phyloP scores from a whole-genome alignment of 768 basidiomycete genomes.

The Mycena epipterygia region DNA sequence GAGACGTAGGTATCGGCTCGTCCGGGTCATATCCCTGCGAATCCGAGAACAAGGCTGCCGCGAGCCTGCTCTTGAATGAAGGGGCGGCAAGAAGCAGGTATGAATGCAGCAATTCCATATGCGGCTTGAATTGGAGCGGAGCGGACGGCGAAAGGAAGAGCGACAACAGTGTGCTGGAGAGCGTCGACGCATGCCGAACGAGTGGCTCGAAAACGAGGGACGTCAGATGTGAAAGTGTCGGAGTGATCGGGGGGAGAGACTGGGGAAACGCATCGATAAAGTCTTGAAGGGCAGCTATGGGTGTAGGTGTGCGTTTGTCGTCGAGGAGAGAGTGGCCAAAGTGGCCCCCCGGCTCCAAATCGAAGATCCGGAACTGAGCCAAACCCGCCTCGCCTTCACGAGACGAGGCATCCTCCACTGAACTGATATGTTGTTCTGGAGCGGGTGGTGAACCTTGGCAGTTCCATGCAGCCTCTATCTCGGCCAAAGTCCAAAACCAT shows the following conservation, averaged over 20 bases:
- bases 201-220: slow-evolving; percentile 75
- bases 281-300: slow-evolving; percentile 49
- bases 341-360: slow-evolving; percentile 72
- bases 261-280: slow-evolving; percentile 74
- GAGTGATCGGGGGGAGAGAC: slow-evolving; percentile 71
- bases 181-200: slow-evolving; percentile 68
- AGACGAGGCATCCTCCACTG: slow-evolving; percentile 16
- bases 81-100: slow-evolving; percentile 82
- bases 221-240: slow-evolving; percentile 73
- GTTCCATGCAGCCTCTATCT: slow-evolving; percentile 65
- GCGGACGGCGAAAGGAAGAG: slow-evolving; percentile 75
- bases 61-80: slow-evolving; percentile 79
- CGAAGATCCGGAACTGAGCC: slow-evolving; percentile 67
- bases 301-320: slow-evolving; percentile 41
- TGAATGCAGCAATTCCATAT: slow-evolving; percentile 77
- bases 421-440: not conserved
- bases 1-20: slow-evolving; percentile 28
- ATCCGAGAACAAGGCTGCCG: slow-evolving; percentile 84
- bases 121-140: slow-evolving; percentile 76
- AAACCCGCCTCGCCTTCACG: slow-evolving; percentile 53
- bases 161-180: slow-evolving; percentile 77
- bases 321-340: slow-evolving; percentile 43
- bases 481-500: slow-evolving; percentile 77
- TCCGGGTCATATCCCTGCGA: slow-evolving; percentile 64
- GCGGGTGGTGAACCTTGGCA: slow-evolving; percentile 23